Evolutionary conservation across 2,329 filamentous ascomycete genomes (phyloP).

Genomic region (Pseudocercospora ulei): DNA sequence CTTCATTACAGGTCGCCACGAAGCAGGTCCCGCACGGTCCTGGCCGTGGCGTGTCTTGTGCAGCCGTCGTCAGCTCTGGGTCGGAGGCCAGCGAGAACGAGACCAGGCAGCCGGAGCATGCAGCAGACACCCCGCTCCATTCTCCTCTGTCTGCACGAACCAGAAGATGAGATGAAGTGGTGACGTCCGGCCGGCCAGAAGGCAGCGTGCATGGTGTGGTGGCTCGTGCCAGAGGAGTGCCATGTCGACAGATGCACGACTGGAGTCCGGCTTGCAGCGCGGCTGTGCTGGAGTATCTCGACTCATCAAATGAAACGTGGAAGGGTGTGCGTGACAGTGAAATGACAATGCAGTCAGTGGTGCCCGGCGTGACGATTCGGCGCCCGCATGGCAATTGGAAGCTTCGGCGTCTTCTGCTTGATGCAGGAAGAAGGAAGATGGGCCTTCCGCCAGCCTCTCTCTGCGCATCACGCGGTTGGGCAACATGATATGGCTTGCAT

Average conservation of each 20-base stretch:
- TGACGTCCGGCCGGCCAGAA: background rate
- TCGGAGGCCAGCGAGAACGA: background rate
- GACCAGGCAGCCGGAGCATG: background rate
- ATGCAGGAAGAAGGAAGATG: background rate
- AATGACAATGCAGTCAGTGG: slow-evolving; percentile 8
- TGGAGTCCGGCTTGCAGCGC: slow-evolving; percentile 7
- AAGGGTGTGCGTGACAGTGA: slow-evolving; percentile 13
- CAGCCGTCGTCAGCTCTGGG: slow-evolving; percentile 8
- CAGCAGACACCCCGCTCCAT: background rate
- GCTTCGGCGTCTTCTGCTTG: background rate
- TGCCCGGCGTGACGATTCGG: slow-evolving; percentile 10
- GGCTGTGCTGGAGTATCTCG: slow-evolving; percentile 8
- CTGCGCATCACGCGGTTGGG: slow-evolving; percentile 5
- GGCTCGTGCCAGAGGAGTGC: slow-evolving; percentile 15
- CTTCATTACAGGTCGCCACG: slow-evolving; percentile 7
- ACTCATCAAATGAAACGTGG: slow-evolving; percentile 12
- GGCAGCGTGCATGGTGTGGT: slow-evolving; percentile 5
- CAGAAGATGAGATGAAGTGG: slow-evolving; percentile 11
- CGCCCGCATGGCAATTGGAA: slow-evolving; percentile 2
- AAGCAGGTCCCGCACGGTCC: slow-evolving; percentile 10
- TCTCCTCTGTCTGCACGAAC: slow-evolving; percentile 11
- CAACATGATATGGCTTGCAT: background rate
- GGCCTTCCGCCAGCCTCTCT: background rate
- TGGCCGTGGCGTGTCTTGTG: slow-evolving; percentile 4
- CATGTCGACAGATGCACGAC: slow-evolving; percentile 13